These are phyloP conservation scores for Fonsecaea pedrosoi DNA, from an alignment of 2,329 filamentous ascomycete species.

Conservation along the genomic window DNA sequence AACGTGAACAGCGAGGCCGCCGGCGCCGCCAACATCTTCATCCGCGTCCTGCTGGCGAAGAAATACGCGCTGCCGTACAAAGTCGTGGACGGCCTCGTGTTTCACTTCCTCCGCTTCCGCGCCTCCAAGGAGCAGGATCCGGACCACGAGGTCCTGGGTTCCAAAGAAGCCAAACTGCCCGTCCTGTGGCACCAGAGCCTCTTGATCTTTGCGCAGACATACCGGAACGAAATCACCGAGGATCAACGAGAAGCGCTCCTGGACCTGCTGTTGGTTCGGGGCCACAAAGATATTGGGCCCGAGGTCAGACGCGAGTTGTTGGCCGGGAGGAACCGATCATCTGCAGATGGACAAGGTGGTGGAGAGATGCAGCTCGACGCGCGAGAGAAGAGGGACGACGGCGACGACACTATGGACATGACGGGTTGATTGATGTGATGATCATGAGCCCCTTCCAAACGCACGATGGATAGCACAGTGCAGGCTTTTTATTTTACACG, in stretches of 20 bases:
- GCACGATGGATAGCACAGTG: not conserved
- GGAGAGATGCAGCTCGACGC: slow-evolving; percentile 82
- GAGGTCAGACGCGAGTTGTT: slow-evolving; percentile 89
- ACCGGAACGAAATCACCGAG: slow-evolving; percentile 94
- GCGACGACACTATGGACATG: slow-evolving; percentile 40
- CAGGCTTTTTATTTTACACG: not conserved
- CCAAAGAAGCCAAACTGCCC: slow-evolving; percentile 69
- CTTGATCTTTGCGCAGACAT: slow-evolving; percentile 89
- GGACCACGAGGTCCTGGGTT: slow-evolving; percentile 59
- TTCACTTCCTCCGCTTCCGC: slow-evolving; percentile 92
- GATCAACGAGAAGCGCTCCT: slow-evolving; percentile 90
- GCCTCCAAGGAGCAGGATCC: slow-evolving; percentile 66
- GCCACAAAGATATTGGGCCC: slow-evolving; percentile 86
- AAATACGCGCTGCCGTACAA: slow-evolving; percentile 95
- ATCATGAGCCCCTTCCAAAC: no score
- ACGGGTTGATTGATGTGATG: slow-evolving; percentile 3
- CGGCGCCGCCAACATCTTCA: slow-evolving; percentile 93
- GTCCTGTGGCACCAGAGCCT: slow-evolving; percentile 97
- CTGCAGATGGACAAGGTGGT: slow-evolving; percentile 62
- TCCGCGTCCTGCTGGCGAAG: slow-evolving; percentile 91
- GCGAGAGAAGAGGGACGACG: slow-evolving; percentile 66
- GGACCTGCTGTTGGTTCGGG: slow-evolving; percentile 82
- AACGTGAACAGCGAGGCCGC: slow-evolving; percentile 79
- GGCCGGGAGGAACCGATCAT: slow-evolving; percentile 83
- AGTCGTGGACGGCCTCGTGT: slow-evolving; percentile 91